Evolutionary conservation across 2,329 filamentous ascomycete species (phyloP).

Genomic region (Trichoderma koningii): DNA sequence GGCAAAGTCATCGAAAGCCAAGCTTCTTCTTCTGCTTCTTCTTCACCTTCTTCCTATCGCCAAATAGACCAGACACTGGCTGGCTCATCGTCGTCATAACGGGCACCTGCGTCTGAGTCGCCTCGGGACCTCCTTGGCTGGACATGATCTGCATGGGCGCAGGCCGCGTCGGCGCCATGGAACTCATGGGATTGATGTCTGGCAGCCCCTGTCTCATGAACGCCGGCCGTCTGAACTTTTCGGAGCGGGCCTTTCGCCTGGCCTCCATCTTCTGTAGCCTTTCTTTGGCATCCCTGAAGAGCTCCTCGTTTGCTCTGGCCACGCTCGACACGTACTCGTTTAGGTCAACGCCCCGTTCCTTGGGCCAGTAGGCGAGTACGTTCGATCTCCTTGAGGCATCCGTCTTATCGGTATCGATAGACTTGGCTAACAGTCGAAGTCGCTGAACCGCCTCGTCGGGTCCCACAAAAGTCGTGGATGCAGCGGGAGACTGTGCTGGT

Average conservation of each 20-base stretch:
- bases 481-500: slow-evolving; percentile 29
- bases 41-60: slow-evolving; percentile 47
- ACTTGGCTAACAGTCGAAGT: slow-evolving; percentile 41
- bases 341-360: slow-evolving; percentile 41
- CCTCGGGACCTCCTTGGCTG: slow-evolving; percentile 40
- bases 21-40: slow-evolving; percentile 46
- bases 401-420: slow-evolving; percentile 35
- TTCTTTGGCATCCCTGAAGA: slow-evolving; percentile 41
- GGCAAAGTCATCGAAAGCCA: slow-evolving; percentile 42
- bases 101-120: slow-evolving; percentile 40
- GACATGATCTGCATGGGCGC: slow-evolving; percentile 40
- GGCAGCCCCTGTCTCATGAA: slow-evolving; percentile 35
- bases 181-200: slow-evolving; percentile 23
- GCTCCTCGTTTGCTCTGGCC: slow-evolving; percentile 40
- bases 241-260: slow-evolving; percentile 39
- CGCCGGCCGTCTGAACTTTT: slow-evolving; percentile 40
- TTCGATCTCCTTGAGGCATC: slow-evolving; percentile 35
- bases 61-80: slow-evolving; percentile 49
- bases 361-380: slow-evolving; percentile 45
- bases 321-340: slow-evolving; percentile 45
- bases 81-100: slow-evolving; percentile 47
- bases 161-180: slow-evolving; percentile 28
- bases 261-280: slow-evolving; percentile 40
- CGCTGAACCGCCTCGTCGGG: slow-evolving; percentile 40
- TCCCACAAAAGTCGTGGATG: slow-evolving; percentile 30